These are phyloP conservation scores for Rhodomyrtus psidioides DNA, from an alignment of 441 rosid genomes.

Conservation along the genomic window DNA sequence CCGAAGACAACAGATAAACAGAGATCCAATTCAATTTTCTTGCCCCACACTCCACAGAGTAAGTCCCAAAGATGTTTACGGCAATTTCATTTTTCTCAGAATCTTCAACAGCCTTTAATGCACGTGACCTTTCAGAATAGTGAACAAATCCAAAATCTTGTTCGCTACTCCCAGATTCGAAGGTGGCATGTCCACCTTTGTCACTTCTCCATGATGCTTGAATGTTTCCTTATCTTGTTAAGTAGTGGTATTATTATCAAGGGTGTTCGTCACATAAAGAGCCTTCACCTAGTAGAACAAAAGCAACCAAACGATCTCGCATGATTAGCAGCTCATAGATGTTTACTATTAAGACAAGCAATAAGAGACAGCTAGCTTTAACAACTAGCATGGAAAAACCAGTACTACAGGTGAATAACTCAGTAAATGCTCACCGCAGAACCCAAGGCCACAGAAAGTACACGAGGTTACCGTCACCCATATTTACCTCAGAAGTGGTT, in stretches of 20 bases:
- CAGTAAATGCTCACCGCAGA: neutral
- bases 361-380: neutral
- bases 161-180: slow-evolving; percentile 67
- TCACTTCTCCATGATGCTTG: slow-evolving; percentile 86
- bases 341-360: neutral
- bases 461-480: neutral
- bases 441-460: neutral
- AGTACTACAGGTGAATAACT: neutral
- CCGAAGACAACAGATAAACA: neutral
- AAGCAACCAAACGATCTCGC: slow-evolving; percentile 3
- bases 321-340: neutral
- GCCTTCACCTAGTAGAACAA: slow-evolving; percentile 70
- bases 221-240: slow-evolving; percentile 78
- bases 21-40: neutral
- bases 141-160: slow-evolving; percentile 96
- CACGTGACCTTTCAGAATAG: slow-evolving; percentile 92
- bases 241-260: slow-evolving; percentile 63
- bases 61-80: slow-evolving; percentile 35
- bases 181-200: slow-evolving; percentile 91
- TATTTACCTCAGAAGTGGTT: no score
- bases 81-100: slow-evolving; percentile 74
- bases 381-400: neutral
- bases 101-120: slow-evolving; percentile 86
- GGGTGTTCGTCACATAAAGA: slow-evolving; percentile 86
- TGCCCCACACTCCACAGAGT: neutral